Base-by-base conservation (phyloP, 2,329 filamentous ascomycete species). In the Epichloe hybrida region DNA sequence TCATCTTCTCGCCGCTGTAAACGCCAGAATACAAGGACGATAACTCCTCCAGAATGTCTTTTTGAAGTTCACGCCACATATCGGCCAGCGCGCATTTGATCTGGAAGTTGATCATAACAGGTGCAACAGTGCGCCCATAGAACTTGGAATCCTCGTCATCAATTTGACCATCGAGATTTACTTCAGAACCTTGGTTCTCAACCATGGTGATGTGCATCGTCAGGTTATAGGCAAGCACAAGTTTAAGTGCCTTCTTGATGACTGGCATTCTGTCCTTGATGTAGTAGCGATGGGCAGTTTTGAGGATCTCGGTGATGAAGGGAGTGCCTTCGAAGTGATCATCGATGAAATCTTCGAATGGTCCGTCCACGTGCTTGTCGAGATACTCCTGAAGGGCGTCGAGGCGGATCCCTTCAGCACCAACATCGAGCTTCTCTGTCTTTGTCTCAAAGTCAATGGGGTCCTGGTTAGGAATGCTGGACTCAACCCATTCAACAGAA, bases 91-190 rank as follows among this genome's bases (percentile, higher is more conserved):
- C 90, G 62, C 87, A 93, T 79, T 97, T 97, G 75, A 97, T 89
- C 73, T 96, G 88, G 80, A 96, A 96, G 75, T 96, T 97, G 79
- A 97, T 94, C 90, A 97, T 95, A 64, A 96, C 90, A 12, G 91
- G 91, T 15, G 91, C 91, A 55, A 95, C 83, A 37, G 85, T 90
- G 74, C 91, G 91, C 62, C 90, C 90, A 60, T 79, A 84, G 75
- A 85, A 96, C 66, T 88, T 93, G 57, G 88, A 95, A 50, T 84
- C 80, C 61, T 87, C 81, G 61, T 93, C 86, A 48, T 91, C 82
- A 56, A 97, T 91, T 71, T 87, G 84, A 56, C 90, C 91, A 50
- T 86, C 76, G 64, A 90, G 75, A 23, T 75, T 71, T 55, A 88
- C 81, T 62, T 95, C 88, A 13, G 88, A 83, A 20, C 87, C 86